A percentile compares a stretch with the other conserved stretches of the same genome.
Evolutionary conservation across 495 filamentous ascomycete species (phyloP).

Genomic region (Aspergillus ostianus): DNA sequence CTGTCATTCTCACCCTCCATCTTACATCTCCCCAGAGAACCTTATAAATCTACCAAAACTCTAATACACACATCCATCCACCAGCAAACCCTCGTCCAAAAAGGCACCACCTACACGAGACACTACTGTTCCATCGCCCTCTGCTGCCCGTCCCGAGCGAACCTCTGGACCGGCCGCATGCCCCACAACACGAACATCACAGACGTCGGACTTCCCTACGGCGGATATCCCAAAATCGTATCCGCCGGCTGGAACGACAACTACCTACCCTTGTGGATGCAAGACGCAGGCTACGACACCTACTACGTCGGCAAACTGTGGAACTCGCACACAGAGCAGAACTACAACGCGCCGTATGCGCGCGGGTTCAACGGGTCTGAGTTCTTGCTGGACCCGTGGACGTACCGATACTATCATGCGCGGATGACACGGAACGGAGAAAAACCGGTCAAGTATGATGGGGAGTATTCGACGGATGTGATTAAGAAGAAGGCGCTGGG

Average conservation of each 20-base stretch:
- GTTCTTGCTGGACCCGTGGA: conserved; percentile 67
- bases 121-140: conserved; percentile 59
- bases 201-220: conserved; percentile 57
- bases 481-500: conserved; percentile 56
- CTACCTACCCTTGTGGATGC: conserved; percentile 67
- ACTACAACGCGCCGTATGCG: conserved; percentile 55
- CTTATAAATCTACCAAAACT: too few relatives aligned
- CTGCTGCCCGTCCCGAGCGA: conserved; percentile 59
- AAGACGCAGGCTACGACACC: conserved; percentile 64
- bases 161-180: conserved; percentile 59
- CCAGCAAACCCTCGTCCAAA: conserved; percentile 45
- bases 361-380: conserved; percentile 54
- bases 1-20: not conserved
- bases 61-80: too few relatives aligned
- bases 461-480: conserved; percentile 60
- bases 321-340: conserved; percentile 57
- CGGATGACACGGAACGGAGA: conserved; percentile 58
- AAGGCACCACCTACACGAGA: conserved; percentile 49
- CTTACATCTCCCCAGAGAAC: too few relatives aligned
- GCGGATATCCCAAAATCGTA: conserved; percentile 66
- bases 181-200: conserved; percentile 73
- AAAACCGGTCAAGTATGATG: conserved; percentile 46
- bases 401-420: conserved; percentile 63
- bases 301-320: conserved; percentile 71
- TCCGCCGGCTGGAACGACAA: conserved; percentile 58